Evolutionary conservation across 768 basidiomycete species (phyloP).

Genomic region (Panaeolus papilionaceus): DNA sequence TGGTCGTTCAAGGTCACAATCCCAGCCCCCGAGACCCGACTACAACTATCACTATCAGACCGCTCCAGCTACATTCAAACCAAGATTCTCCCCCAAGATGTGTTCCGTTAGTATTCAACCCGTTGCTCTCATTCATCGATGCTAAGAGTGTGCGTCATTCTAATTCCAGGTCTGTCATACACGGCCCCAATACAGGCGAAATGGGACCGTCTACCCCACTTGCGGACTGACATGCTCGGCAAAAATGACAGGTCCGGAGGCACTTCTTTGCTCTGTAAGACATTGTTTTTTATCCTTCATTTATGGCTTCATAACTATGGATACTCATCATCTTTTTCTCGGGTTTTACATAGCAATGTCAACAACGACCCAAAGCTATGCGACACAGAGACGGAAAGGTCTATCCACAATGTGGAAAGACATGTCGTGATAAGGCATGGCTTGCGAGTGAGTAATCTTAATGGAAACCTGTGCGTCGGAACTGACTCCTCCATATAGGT

Average conservation of each 20-base stretch:
- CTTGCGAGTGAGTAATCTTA: not conserved
- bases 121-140: not conserved
- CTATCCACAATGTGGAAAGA: constrained; percentile 8
- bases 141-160: not conserved
- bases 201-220: constrained; percentile 1
- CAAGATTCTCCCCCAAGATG: not conserved
- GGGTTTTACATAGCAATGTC: not conserved
- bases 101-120: not conserved
- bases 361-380: not conserved
- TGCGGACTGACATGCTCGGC: constrained; percentile 1
- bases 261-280: constrained; percentile 2
- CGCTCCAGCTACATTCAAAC: not conserved
- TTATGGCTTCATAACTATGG: too few relatives aligned
- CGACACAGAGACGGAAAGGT: constrained; percentile 10
- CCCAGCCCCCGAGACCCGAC: constrained; percentile 1
- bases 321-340: not conserved
- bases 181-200: constrained; percentile 1
- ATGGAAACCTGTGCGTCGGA: not conserved
- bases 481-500: not conserved
- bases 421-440: constrained; percentile 8
- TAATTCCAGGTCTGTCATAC: not conserved
- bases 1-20: not conserved
- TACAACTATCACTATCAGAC: not conserved
- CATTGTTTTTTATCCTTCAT: not conserved
- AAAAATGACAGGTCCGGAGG: not conserved